Base-by-base conservation (phyloP, 129 eudicot genomes). In the Apium graveolens region DNA sequence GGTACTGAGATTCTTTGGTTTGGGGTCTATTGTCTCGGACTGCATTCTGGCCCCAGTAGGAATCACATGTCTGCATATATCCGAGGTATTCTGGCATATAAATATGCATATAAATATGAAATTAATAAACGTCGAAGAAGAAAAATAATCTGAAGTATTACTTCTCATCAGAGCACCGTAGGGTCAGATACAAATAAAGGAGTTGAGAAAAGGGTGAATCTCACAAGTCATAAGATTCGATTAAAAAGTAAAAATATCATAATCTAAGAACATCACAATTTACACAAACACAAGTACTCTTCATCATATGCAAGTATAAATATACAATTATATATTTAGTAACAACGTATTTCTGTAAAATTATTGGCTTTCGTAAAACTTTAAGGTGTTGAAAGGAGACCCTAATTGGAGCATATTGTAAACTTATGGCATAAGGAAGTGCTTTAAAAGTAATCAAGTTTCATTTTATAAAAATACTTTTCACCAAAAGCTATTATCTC, bases 1-100 rank as follows among this genome's bases (percentile, higher is more conserved):
- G 16, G 53, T 31, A 66, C 82, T 75, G 55, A 85, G 89, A 78
- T 84, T 91, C 20, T 75, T 86, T 63, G 71, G 39, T 44, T 76
- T 39, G 37, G 34, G 76, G 43, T n/a, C 57, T 53, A 78, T 51
- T 74, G 76, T 75, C 24, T 11, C 70, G 39, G 78, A 43, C 17
- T 73, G 66, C 2, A 68, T 31, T 21, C 34, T 51, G 81, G 80
- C n/a, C 26, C 49, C n/a, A 3, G 48, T n/a, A 44, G 51, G 76
- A 72, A 41, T 21, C 35, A 39, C 44, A 72, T 72, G 21, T 37
- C 51, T 72, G 51, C 51, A 43, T 35, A 72, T 41, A n/a, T 41
- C 44, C 12, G 53, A 24, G 46, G 7, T 41, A 38, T 24, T 21
- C 34, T 72, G 76, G 76, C 17, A n/a, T n/a, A n/a, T n/a, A n/a